Base-by-base conservation (phyloP, 495 filamentous ascomycete species). In the Amniculicola lignicola region DNA sequence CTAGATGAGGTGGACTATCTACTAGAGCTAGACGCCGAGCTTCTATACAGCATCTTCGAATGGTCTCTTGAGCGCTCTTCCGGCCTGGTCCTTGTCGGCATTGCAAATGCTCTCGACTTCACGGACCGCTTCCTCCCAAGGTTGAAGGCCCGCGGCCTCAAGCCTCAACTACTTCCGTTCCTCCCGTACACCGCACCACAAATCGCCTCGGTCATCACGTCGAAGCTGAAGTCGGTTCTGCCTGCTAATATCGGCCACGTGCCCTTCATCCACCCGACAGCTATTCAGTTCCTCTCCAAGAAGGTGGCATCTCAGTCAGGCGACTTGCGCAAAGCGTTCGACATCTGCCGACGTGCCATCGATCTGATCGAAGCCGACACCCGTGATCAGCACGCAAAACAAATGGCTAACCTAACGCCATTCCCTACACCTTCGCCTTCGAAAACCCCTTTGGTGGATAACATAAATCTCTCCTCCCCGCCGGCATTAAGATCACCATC, bases 1-100 rank as follows among this genome's bases (percentile, higher is more conserved):
- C 73, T 99, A 47, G 93, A 99, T 65, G 93, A 99, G 67, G 88
- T 99, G 38, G 93, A 99, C 62, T 88, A 95, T 64, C 83, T 99
- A 49, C 77, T 97, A 28, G 89, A 83, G 0, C 71, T 93, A 18
- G 94, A 96, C 65, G 73, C 88, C 22, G 89, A 91, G 54, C 82
- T 90, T 31, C 77, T 99, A 14, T 94, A 96, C 70, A 86, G 82
- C 23, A 71, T 99, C 27, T 97, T 99, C 54, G 89, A 95, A 61
- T 96, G 90, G 89, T 91, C 94, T 12, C 74, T 97, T 54, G 79
- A 86, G 18, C 78, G 76, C 47, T 80, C 80, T 4, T 96, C 92
- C 2, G 82, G 81, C 9, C 81, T 99, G 1, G 72, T 92, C 19
- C 72, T 97, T 21, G 79, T 99, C 33, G 93, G 93, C 33, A 96